Conservation (phyloP, 225 moss, liverwort and hornwort species). For the Polytrichum commune region DNA sequence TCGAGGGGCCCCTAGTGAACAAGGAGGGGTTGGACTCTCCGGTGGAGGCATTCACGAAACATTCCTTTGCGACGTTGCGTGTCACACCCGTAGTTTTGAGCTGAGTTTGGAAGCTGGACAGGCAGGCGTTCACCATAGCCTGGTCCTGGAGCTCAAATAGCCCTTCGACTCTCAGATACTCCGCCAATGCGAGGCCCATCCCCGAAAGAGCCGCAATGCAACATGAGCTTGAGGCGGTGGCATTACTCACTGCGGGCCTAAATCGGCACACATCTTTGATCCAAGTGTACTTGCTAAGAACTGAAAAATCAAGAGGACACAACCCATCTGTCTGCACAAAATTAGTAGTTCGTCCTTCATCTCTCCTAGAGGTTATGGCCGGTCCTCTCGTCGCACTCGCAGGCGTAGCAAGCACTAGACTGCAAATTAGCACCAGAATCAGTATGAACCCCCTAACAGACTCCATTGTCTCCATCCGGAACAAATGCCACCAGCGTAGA, state of each 20-base stretch:
- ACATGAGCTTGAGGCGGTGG: slow-evolving; percentile 11
- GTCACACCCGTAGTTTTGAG: slow-evolving; percentile 17
- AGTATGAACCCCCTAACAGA: slow-evolving; percentile 7
- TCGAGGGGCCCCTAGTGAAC: slow-evolving; percentile 18
- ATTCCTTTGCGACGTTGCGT: slow-evolving; percentile 18
- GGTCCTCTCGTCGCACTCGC: slow-evolving; percentile 9
- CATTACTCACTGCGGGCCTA: not conserved
- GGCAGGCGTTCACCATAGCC: slow-evolving; percentile 19
- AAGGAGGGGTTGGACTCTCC: not conserved
- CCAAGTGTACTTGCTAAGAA: slow-evolving; percentile 27
- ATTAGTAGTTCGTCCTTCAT: not conserved
- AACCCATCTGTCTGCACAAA: slow-evolving; percentile 1
- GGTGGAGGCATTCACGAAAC: not conserved
- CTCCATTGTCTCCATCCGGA: slow-evolving; percentile 9
- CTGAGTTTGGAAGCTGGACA: slow-evolving; percentile 13
- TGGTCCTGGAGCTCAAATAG: slow-evolving; percentile 22
- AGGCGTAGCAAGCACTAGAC: not conserved
- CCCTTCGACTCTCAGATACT: slow-evolving; percentile 17
- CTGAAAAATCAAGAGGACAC: slow-evolving; percentile 36
- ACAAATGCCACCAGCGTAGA: too few species aligned
- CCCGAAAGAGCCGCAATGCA: slow-evolving; percentile 22
- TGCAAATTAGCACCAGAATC: not conserved
- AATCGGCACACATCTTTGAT: slow-evolving; percentile 12
- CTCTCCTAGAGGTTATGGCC: slow-evolving; percentile 4
- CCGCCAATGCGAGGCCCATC: slow-evolving; percentile 14